A percentile compares a stretch with the other conserved stretches of the same genome.
Conservation (phyloP, 768 basidiomycete species). For the Suillus alpinus region DNA sequence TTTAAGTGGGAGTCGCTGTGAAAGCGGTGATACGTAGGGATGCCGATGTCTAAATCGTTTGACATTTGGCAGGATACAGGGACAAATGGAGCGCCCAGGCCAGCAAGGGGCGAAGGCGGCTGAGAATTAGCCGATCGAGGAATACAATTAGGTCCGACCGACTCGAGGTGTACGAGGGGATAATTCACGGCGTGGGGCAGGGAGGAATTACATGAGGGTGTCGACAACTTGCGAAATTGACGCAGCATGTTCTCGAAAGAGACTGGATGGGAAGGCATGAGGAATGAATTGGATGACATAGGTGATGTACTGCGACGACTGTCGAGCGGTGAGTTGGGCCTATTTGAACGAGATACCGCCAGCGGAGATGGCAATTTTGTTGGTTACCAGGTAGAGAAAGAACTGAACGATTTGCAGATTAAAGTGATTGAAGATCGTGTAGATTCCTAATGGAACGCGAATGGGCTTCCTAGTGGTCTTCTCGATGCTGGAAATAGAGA, state of each 20-base stretch:
- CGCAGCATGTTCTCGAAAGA: conserved; percentile 7
- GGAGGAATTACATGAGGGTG: neutral
- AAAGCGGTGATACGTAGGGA: neutral
- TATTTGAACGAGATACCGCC: conserved; percentile 28
- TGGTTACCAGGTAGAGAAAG: conserved; percentile 31
- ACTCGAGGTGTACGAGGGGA: neutral
- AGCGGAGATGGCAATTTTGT: conserved; percentile 31
- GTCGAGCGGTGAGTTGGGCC: conserved; percentile 6
- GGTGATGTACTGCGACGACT: conserved; percentile 9
- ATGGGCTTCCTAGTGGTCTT: conserved; percentile 11
- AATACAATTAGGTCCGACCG: neutral
- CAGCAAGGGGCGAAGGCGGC: neutral
- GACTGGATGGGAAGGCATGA: conserved; percentile 1
- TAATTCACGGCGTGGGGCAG: neutral
- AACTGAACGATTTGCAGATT: conserved; percentile 29
- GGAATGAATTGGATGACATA: conserved; percentile 14
- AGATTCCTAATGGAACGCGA: conserved; percentile 11
- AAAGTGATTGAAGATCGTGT: conserved; percentile 16
- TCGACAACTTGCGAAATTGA: conserved; percentile 9
- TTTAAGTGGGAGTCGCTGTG: conserved; percentile 29
- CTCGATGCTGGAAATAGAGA: conserved; percentile 18
- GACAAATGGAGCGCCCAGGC: neutral
- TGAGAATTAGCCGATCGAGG: neutral
- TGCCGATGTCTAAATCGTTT: conserved; percentile 2
- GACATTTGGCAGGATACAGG: neutral